Evolutionary conservation across 1,139 yeast genomes (phyloP).

Genomic region (Yamadazyma sp.): DNA sequence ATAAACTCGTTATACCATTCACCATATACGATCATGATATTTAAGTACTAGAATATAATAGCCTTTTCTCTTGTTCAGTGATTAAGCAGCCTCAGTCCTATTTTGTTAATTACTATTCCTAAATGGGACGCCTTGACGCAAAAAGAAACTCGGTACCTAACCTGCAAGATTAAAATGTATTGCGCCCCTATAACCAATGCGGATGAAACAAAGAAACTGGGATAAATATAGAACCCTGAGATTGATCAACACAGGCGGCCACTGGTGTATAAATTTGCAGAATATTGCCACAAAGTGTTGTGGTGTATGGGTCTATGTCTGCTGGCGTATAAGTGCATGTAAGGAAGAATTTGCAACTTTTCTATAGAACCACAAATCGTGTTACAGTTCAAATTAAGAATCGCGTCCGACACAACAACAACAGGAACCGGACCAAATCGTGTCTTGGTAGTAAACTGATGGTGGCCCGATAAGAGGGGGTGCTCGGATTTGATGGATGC

Average conservation of each 20-base stretch:
- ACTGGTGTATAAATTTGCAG: background rate
- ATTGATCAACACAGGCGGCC: background rate
- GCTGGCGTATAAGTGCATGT: too few species aligned
- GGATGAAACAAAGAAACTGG: background rate
- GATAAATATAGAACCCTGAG: conserved; percentile 2
- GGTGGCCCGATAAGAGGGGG: background rate
- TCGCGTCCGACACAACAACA: background rate
- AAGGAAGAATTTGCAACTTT: background rate
- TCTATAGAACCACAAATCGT: too few species aligned
- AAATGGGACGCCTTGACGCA: conserved; percentile 1
- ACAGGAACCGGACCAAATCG: background rate
- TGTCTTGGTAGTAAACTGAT: conserved; percentile 1
- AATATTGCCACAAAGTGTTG: background rate
- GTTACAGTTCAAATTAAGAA: background rate
- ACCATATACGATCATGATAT: background rate
- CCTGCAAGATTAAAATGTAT: conserved; percentile 1
- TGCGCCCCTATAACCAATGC: conserved; percentile 1
- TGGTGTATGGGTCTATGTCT: too few species aligned
- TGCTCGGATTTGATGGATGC: background rate
- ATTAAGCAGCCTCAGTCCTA: background rate
- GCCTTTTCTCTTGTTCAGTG: too few species aligned
- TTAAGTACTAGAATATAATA: background rate
- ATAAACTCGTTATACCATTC: conserved; percentile 41
- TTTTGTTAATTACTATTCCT: conserved; percentile 2
- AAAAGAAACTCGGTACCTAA: conserved; percentile 1